These are phyloP conservation scores for Cytauxzoon felis DNA, from an alignment of 169 alveolate genomes.

Conservation along the genomic window DNA sequence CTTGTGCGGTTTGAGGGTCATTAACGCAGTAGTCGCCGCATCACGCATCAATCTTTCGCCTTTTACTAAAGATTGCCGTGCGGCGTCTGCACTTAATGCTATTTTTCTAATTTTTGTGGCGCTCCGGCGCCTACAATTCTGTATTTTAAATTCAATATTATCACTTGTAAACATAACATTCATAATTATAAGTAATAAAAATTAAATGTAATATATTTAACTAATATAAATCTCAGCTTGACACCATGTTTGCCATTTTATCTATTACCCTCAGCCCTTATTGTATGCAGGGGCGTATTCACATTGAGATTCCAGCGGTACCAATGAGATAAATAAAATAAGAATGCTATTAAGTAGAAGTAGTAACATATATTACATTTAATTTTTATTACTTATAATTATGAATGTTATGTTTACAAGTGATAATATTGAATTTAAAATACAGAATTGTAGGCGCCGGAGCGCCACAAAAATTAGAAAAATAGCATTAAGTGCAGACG, in stretches of 20 bases:
- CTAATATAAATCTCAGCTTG: background rate
- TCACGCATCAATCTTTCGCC: slow-evolving; percentile 94
- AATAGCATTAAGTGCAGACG: slow-evolving; percentile 70
- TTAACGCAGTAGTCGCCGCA: slow-evolving; percentile 67
- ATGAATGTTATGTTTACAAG: background rate
- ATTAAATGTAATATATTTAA: background rate
- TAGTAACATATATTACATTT: background rate
- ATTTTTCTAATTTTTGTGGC: slow-evolving; percentile 65
- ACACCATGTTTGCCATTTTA: background rate
- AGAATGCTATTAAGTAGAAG: background rate
- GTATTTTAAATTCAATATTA: background rate
- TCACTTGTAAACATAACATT: background rate
- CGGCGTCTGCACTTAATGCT: slow-evolving; percentile 74
- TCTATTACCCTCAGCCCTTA: background rate
- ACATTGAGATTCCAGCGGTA: background rate
- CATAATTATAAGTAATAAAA: background rate
- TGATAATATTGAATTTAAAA: background rate
- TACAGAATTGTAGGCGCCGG: slow-evolving; percentile 52
- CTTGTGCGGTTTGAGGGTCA: background rate
- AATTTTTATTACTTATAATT: background rate
- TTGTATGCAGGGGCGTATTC: too few species aligned
- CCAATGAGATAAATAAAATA: background rate
- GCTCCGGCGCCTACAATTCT: slow-evolving; percentile 22
- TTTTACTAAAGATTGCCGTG: slow-evolving; percentile 98
- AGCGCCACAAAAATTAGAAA: slow-evolving; percentile 69